Conservation (phyloP, 2,329 filamentous ascomycete genomes). For the Sarocladiaceae sp. region DNA sequence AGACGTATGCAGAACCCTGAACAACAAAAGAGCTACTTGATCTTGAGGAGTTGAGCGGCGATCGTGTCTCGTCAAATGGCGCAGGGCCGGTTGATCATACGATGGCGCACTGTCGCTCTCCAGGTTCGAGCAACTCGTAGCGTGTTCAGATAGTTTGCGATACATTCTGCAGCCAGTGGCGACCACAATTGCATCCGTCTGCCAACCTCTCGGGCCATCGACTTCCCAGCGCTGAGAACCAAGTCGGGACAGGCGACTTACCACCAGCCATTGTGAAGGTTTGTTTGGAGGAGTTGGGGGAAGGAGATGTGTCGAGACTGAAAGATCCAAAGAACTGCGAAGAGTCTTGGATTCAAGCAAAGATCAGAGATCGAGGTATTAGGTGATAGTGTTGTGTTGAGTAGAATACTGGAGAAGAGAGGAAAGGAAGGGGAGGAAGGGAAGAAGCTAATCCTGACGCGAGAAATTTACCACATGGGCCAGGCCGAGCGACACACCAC, state of each 20-base stretch:
- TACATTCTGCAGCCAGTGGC: conserved; percentile 11
- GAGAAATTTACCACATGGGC: conserved; percentile 22
- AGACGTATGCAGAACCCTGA: too few relatives aligned
- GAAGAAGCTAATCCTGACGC: conserved; percentile 19
- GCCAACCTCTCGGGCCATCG: background rate
- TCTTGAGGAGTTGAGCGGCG: background rate
- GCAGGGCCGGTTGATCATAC: conserved; percentile 11
- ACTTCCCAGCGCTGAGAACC: background rate
- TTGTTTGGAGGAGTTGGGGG: conserved; percentile 14
- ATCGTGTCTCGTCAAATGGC: conserved; percentile 12
- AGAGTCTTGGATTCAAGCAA: conserved; percentile 16
- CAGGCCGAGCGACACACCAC: background rate
- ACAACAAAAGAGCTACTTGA: too few relatives aligned
- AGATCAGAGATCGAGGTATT: conserved; percentile 3
- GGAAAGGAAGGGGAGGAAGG: conserved; percentile 18
- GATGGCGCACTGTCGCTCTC: background rate
- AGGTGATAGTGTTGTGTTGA: conserved; percentile 14
- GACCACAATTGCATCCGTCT: conserved; percentile 16
- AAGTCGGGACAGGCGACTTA: conserved; percentile 26
- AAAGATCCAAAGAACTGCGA: conserved; percentile 15
- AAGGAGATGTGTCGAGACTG: conserved; percentile 9
- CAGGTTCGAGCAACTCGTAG: background rate
- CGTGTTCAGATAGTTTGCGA: background rate
- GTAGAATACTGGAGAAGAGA: conserved; percentile 17
- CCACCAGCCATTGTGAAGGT: conserved; percentile 40